Evolutionary conservation across 345 rosid genomes (phyloP).

Genomic region (Populus euphratica): DNA sequence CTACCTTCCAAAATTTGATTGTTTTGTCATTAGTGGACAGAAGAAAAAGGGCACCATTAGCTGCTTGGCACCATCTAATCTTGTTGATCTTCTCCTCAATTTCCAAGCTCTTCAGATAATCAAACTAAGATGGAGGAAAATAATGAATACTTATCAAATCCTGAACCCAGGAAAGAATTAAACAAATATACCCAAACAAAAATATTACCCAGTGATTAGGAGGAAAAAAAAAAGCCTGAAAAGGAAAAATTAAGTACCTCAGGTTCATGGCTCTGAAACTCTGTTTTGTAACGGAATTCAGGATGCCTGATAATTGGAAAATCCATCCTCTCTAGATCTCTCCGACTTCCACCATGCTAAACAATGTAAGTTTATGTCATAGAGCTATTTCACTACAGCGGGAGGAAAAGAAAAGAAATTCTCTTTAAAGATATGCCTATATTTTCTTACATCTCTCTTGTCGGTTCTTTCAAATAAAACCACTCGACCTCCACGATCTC

Average conservation of each 20-base stretch:
- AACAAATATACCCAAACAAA: neutral
- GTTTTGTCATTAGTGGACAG: conserved; percentile 87
- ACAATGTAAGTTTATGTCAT: conserved; percentile 16
- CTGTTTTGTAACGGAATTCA: conserved; percentile 85
- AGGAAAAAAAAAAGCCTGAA: neutral
- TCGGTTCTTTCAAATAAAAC: conserved; percentile 90
- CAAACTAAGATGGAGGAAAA: conserved; percentile 53
- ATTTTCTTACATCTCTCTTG: conserved; percentile 52
- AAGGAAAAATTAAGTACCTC: conserved; percentile 46
- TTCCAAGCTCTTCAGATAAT: conserved; percentile 96
- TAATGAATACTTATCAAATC: conserved; percentile 11
- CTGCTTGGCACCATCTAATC: conserved; percentile 89
- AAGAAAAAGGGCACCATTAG: conserved; percentile 77
- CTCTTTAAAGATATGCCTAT: neutral
- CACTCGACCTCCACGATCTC: conserved; percentile 96
- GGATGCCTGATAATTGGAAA: conserved; percentile 55
- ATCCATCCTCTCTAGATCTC: conserved; percentile 66
- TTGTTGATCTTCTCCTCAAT: conserved; percentile 97
- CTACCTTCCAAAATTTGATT: conserved; percentile 91
- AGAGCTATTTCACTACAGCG: conserved; percentile 11
- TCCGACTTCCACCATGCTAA: conserved; percentile 60
- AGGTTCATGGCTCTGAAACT: conserved; percentile 95
- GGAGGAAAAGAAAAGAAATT: neutral
- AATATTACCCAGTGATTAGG: neutral
- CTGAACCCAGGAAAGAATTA: neutral